Evolutionary conservation across 2,329 filamentous ascomycete species (phyloP).

Genomic region (Laburnicola sp.): DNA sequence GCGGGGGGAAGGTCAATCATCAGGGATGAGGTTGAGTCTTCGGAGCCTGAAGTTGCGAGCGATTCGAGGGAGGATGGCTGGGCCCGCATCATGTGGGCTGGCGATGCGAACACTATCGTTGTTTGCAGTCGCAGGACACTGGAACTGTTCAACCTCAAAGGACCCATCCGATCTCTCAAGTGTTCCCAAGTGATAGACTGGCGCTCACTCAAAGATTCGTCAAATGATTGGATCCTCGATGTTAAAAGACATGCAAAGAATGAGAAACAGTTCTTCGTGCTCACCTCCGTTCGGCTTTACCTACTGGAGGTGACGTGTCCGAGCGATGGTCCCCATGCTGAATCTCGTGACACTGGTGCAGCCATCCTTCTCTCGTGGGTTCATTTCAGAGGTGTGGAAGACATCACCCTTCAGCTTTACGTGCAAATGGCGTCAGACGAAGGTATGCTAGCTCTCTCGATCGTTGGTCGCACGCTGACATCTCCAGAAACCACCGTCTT

Average conservation of each 20-base stretch:
- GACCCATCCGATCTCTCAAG: conserved; percentile 21
- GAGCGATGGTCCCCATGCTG: conserved; percentile 26
- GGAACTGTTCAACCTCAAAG: conserved; percentile 41
- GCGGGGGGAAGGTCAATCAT: conserved; percentile 28
- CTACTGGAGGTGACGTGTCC: conserved; percentile 51
- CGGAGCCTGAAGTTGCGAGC: background rate
- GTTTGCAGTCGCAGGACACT: conserved; percentile 54
- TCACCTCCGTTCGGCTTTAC: conserved; percentile 59
- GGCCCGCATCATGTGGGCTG: conserved; percentile 55
- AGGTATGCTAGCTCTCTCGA: conserved; percentile 25
- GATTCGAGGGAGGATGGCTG: conserved; percentile 50
- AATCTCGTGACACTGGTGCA: conserved; percentile 31
- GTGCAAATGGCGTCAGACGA: conserved; percentile 32
- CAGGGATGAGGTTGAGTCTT: conserved; percentile 4
- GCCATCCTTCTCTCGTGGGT: conserved; percentile 52
- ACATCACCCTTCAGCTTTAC: conserved; percentile 53
- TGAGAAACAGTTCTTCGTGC: conserved; percentile 58
- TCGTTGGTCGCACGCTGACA: conserved; percentile 11
- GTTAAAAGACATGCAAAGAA: conserved; percentile 54
- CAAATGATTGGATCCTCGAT: conserved; percentile 60
- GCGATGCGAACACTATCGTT: conserved; percentile 53
- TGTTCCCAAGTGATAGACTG: conserved; percentile 27
- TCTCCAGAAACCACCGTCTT: conserved; percentile 33
- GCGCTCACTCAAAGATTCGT: conserved; percentile 16
- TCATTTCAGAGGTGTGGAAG: conserved; percentile 59